phyloP scores from a whole-genome alignment of 306 rosid species.

The Trifolium repens region DNA sequence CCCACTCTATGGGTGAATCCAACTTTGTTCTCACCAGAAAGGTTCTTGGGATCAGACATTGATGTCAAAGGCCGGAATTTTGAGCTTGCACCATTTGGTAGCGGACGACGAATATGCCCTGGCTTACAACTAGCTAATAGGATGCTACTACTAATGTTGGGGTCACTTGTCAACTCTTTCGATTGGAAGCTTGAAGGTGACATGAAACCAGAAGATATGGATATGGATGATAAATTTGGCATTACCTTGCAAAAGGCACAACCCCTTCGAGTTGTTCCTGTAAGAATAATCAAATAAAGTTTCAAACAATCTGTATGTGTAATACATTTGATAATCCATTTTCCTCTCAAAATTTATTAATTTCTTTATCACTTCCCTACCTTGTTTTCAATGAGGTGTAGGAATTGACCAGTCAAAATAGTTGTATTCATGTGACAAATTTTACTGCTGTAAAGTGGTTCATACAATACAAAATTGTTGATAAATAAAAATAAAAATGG shows the following conservation, averaged over 20 bases:
- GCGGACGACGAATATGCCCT: conserved; percentile 34
- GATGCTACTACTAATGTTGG: conserved; percentile 35
- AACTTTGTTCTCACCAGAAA: conserved; percentile 34
- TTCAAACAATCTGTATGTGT: not conserved
- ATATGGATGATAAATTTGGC: conserved; percentile 37
- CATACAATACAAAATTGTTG: not conserved
- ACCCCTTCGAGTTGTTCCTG: conserved; percentile 27
- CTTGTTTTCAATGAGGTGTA: not conserved
- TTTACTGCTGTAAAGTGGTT: not conserved
- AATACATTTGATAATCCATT: not conserved
- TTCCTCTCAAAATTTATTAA: not conserved
- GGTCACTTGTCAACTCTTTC: conserved; percentile 34
- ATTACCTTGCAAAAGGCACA: conserved; percentile 39
- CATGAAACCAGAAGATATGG: conserved; percentile 14
- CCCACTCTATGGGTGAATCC: conserved; percentile 26
- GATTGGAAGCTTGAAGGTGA: conserved; percentile 42
- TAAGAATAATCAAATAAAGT: conserved; percentile 9
- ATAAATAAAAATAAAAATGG: not conserved
- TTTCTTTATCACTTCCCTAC: not conserved
- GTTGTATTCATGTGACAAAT: not conserved
- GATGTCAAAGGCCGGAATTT: conserved; percentile 38
- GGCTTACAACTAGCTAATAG: conserved; percentile 35
- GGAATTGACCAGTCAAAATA: not conserved
- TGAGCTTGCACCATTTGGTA: conserved; percentile 38
- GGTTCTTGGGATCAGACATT: conserved; percentile 34